Conservation (phyloP, 192 early-diverging fungal genomes). For the Podila epicladia region DNA sequence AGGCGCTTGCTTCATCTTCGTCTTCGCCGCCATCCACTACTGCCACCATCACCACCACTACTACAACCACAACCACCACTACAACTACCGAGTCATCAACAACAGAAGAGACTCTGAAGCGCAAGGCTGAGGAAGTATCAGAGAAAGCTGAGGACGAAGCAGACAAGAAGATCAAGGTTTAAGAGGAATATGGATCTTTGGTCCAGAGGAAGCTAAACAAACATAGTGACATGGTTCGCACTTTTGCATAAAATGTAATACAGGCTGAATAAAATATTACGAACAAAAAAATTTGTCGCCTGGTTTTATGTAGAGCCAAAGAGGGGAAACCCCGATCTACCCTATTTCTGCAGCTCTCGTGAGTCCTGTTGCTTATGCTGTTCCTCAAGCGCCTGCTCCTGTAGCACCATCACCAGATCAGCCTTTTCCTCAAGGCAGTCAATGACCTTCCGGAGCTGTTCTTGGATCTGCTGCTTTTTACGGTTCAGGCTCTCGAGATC, state of each 20-base stretch:
- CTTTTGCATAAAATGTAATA: too few species aligned
- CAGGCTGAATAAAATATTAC: neutral
- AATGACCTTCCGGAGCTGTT: constrained; percentile 12
- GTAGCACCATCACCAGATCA: constrained; percentile 17
- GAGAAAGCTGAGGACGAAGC: constrained; percentile 15
- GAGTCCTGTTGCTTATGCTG: constrained; percentile 1
- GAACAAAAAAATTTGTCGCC: neutral
- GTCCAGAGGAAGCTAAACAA: too few species aligned
- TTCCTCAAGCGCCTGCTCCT: constrained; percentile 14
- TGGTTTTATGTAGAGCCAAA: neutral
- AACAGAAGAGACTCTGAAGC: constrained; percentile 27
- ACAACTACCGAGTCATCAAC: constrained; percentile 2
- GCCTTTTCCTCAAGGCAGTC: constrained; percentile 30
- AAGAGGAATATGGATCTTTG: constrained; percentile 2
- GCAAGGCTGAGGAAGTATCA: constrained; percentile 32
- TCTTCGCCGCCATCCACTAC: neutral
- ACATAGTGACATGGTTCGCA: too few species aligned
- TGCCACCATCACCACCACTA: neutral
- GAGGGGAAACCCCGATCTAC: neutral
- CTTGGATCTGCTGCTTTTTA: constrained; percentile 13
- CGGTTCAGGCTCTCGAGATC: neutral
- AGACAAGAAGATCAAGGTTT: constrained; percentile 40
- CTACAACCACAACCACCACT: constrained; percentile 3
- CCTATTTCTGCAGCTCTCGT: neutral
- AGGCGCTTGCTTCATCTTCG: constrained; percentile 7